phyloP scores from a whole-genome alignment of 768 basidiomycete genomes.

The Trametes gibbosa region DNA sequence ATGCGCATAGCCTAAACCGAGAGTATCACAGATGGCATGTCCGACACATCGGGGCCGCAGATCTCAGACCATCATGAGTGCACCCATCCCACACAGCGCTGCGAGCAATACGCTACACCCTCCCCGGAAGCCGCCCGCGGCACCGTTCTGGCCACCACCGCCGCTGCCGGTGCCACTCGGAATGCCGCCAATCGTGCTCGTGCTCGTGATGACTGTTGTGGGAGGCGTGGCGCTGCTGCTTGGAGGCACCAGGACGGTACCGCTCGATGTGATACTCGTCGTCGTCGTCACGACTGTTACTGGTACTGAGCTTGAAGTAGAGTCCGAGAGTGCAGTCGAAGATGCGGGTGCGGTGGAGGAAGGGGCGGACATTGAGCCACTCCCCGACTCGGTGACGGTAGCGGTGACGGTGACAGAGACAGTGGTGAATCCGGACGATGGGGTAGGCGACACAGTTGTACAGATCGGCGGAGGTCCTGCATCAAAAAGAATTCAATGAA shows the following conservation, averaged over 20 bases:
- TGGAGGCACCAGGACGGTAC: constrained; percentile 1
- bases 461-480: not conserved
- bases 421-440: not conserved
- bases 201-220: constrained; percentile 6
- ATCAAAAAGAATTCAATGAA: not conserved
- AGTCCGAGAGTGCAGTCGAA: not conserved
- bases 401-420: constrained; percentile 10
- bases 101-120: not conserved
- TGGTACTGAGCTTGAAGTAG: not conserved
- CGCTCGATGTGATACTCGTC: not conserved
- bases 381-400: not conserved
- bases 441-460: not conserved
- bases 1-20: no score
- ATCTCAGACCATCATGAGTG: not conserved
- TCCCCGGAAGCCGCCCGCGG: not conserved
- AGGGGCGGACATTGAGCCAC: not conserved
- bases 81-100: not conserved
- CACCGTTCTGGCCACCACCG: not conserved
- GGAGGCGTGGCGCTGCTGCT: not conserved
- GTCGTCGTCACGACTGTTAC: constrained; percentile 9
- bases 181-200: constrained; percentile 4
- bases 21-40: not conserved
- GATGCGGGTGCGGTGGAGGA: not conserved
- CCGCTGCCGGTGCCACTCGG: not conserved
- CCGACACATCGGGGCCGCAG: not conserved